Evolutionary conservation across 2,329 filamentous ascomycete species (phyloP).

Genomic region (Rutstroemia sp.): DNA sequence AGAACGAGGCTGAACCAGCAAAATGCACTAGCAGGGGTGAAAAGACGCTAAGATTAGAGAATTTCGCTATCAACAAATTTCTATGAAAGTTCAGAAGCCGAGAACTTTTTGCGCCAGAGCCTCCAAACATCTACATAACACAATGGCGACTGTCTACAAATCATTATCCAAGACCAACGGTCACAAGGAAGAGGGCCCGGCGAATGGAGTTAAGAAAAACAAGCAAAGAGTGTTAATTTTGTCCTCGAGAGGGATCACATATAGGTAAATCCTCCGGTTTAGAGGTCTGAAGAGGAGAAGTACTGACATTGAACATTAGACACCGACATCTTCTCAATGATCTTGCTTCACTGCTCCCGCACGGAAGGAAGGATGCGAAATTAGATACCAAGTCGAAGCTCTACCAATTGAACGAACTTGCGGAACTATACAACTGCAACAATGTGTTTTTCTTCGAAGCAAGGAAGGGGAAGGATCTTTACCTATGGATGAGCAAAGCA

Average conservation of each 20-base stretch:
- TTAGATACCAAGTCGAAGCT: constrained; percentile 93
- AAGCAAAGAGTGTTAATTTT: constrained; percentile 80
- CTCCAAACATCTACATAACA: not conserved
- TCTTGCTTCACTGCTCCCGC: constrained; percentile 79
- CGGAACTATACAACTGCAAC: constrained; percentile 84
- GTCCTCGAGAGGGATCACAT: constrained; percentile 86
- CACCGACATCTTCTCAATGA: constrained; percentile 92
- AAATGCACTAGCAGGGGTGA: constrained; percentile 2
- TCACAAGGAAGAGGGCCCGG: constrained; percentile 42
- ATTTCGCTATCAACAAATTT: constrained; percentile 14
- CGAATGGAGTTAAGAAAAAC: constrained; percentile 50
- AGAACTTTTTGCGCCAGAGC: constrained; percentile 18
- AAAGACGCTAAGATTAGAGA: constrained; percentile 21
- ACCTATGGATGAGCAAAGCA: constrained; percentile 86
- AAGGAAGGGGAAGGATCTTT: constrained; percentile 87
- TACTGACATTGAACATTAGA: constrained; percentile 39
- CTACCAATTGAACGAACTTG: constrained; percentile 66
- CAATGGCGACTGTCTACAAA: constrained; percentile 70
- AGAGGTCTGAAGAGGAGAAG: constrained; percentile 2
- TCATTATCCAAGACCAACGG: constrained; percentile 55
- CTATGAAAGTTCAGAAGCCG: constrained; percentile 13
- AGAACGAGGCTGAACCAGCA: not conserved
- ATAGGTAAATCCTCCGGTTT: constrained; percentile 45
- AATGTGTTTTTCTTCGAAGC: constrained; percentile 94
- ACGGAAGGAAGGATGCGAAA: constrained; percentile 90